Base-by-base conservation (phyloP, 306 rosid species). In the Prunus armeniaca region DNA sequence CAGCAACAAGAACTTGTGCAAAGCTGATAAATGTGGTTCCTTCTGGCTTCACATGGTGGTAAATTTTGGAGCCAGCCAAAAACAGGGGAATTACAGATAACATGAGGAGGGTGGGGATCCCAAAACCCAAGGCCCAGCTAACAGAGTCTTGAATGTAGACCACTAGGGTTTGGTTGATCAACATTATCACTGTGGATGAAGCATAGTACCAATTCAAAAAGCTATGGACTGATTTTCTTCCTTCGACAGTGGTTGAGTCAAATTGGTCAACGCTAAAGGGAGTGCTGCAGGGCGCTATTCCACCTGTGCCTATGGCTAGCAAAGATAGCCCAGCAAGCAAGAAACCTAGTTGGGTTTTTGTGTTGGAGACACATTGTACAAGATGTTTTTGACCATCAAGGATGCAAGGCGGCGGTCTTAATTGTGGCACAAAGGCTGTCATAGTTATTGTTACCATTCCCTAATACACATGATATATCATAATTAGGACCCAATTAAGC, bases 231-330 rank as follows among this genome's bases (percentile, higher is more conserved):
- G 93, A 92, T 80, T 83, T 82, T 30, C 84, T 80, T 2, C 98
- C 98, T 76, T 86, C 82, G 0, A 82, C 85, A 0, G 96, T 88
- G 1, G 89, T 64, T 2, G 87, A 81, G 13, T 93, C 97, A 24
- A 93, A 93, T 47, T 91, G 98, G 32, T 94, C 97, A 0, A 90
- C 87, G 0, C 97, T 96, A 76, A 94, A 91, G 0, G 98, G 93
- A n/a, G 90, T 81, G 17, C 95, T 90, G 24, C 98, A 94, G n/a
- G 96, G 97, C 28, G 41, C 91, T 74, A 69, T 86, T 5, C 98
- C 97, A 3, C 84, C 92, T 2, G 87, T 64, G 2, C 98, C 97
- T 13, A 91, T 58, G 50, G 90, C 82, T 58, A 94, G 22, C 9
- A 88, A 22, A 25, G 69, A 65, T 0, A 94, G 89, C 3, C 91